Evolutionary conservation across 2,329 filamentous ascomycete species (phyloP).

Genomic region (Aschersonia sp.): DNA sequence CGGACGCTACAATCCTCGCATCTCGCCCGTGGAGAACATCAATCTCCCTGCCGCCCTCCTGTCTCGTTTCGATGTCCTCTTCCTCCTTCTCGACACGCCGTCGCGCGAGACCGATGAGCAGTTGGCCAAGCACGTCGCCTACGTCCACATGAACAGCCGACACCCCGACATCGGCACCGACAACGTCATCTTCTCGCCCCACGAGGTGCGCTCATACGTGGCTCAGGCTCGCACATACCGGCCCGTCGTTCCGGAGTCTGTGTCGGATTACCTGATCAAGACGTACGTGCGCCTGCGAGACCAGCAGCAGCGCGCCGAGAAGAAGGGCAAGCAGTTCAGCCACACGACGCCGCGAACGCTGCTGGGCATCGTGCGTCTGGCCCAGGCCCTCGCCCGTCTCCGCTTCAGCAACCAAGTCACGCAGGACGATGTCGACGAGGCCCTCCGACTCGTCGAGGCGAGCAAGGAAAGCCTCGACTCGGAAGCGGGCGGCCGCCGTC

Average conservation of each 20-base stretch:
- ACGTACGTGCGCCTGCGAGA: slow-evolving; percentile 93
- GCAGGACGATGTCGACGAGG: slow-evolving; percentile 90
- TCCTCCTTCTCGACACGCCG: slow-evolving; percentile 90
- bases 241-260: slow-evolving; percentile 67
- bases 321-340: slow-evolving; percentile 79
- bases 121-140: slow-evolving; percentile 86
- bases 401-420: slow-evolving; percentile 77
- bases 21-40: slow-evolving; percentile 97
- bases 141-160: slow-evolving; percentile 91
- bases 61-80: slow-evolving; percentile 93
- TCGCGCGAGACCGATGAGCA: slow-evolving; percentile 81
- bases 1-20: slow-evolving; percentile 91
- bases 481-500: slow-evolving; percentile 38
- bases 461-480: slow-evolving; percentile 82
- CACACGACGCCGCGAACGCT: slow-evolving; percentile 91
- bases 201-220: slow-evolving; percentile 92
- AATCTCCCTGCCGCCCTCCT: slow-evolving; percentile 94
- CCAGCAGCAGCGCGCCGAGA: slow-evolving; percentile 81
- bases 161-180: slow-evolving; percentile 60
- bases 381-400: slow-evolving; percentile 83
- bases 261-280: slow-evolving; percentile 93
- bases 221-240: slow-evolving; percentile 83
- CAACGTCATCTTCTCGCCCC: slow-evolving; percentile 68
- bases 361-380: slow-evolving; percentile 80
- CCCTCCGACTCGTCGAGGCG: slow-evolving; percentile 77